phyloP scores from a whole-genome alignment of 208 protist species.

The Trypanosoma scelopori region DNA sequence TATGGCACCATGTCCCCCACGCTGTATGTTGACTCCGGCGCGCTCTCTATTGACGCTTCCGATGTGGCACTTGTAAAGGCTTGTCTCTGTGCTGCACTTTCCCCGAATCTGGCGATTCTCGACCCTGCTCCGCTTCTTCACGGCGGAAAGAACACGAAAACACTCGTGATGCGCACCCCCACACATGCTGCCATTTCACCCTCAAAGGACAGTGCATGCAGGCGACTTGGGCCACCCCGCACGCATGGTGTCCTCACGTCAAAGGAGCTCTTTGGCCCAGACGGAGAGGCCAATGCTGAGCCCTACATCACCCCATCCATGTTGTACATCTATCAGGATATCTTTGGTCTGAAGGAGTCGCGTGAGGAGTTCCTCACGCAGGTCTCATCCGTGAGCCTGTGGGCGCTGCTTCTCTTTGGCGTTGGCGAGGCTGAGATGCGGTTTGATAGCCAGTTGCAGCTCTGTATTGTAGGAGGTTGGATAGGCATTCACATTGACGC shows the following conservation, averaged over 20 bases:
- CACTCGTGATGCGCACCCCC: slow-evolving; percentile 62
- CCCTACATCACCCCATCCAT: slow-evolving; percentile 37
- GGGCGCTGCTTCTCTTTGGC: slow-evolving; percentile 85
- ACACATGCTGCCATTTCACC: slow-evolving; percentile 53
- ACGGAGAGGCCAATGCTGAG: not conserved
- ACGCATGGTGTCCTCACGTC: slow-evolving; percentile 24
- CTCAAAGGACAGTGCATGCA: slow-evolving; percentile 78
- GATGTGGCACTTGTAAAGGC: slow-evolving; percentile 87
- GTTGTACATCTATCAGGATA: slow-evolving; percentile 79
- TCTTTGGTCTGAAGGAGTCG: slow-evolving; percentile 64
- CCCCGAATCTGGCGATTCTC: slow-evolving; percentile 86
- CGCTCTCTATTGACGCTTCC: slow-evolving; percentile 55
- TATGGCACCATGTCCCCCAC: slow-evolving; percentile 15
- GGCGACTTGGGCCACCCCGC: slow-evolving; percentile 46
- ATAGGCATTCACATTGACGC: slow-evolving; percentile 56
- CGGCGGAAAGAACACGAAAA: slow-evolving; percentile 19
- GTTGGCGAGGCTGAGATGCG: slow-evolving; percentile 51
- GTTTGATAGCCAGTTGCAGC: slow-evolving; percentile 42
- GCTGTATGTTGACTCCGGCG: slow-evolving; percentile 58
- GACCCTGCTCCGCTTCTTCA: slow-evolving; percentile 36
- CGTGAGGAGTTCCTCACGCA: slow-evolving; percentile 67
- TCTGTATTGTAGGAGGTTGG: slow-evolving; percentile 81
- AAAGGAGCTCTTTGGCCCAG: slow-evolving; percentile 30
- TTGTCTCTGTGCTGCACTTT: slow-evolving; percentile 72
- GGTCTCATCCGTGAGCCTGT: slow-evolving; percentile 71